These are phyloP conservation scores for Panicum hallii DNA, from an alignment of 202 grass and related monocot species.

Conservation along the genomic window DNA sequence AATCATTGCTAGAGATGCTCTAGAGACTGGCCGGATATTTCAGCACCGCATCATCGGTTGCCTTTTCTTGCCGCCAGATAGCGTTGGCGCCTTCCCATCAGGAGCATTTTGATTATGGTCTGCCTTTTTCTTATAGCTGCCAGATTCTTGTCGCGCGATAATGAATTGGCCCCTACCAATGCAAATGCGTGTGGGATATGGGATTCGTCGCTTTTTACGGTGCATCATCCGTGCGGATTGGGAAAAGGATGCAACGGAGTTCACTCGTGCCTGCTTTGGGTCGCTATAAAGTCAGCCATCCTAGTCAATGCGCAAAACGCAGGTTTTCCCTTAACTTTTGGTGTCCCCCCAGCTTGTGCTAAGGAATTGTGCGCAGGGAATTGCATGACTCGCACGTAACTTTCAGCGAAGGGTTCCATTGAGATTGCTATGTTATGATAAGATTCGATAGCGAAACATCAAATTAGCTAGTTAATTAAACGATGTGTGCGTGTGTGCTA, in stretches of 20 bases:
- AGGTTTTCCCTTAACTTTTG: background rate
- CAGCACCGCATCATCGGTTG: background rate
- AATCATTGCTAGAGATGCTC: too few species aligned
- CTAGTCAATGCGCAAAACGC: background rate
- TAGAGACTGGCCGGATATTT: background rate
- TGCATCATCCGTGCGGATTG: constrained; percentile 39
- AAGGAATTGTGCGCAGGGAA: background rate
- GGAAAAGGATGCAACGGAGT: constrained; percentile 14
- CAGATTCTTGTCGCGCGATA: constrained; percentile 1
- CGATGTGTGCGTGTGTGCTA: too few species aligned
- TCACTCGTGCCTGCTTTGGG: constrained; percentile 1
- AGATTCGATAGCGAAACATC: too few species aligned
- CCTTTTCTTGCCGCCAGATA: background rate
- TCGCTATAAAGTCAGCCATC: constrained; percentile 28
- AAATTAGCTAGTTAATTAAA: too few species aligned
- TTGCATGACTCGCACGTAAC: too few species aligned
- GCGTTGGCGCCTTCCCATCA: constrained; percentile 18
- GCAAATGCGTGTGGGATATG: constrained; percentile 25
- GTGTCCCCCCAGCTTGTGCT: background rate
- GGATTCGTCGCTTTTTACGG: constrained; percentile 37
- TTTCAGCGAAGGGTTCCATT: background rate
- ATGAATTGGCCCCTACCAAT: background rate
- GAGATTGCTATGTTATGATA: background rate
- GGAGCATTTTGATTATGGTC: background rate
- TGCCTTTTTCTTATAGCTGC: background rate